Evolutionary conservation across 1,139 yeast species (phyloP).

Genomic region (Sugiyamaella grinbergsii): DNA sequence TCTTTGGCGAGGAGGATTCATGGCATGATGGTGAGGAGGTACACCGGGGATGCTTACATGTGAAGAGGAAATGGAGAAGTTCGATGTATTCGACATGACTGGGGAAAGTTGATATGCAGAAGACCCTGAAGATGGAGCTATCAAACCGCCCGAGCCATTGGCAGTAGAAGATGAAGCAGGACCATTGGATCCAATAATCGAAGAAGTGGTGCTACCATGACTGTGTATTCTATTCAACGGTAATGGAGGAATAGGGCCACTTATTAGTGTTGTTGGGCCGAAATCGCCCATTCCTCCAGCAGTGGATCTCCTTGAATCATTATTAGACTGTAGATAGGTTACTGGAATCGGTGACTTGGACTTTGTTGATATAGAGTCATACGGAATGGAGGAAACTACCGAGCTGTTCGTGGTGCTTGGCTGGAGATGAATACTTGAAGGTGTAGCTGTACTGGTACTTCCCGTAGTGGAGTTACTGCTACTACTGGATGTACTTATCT

Average conservation of each 20-base stretch:
- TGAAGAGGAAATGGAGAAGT: slow-evolving; percentile 7
- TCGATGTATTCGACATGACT: slow-evolving; percentile 12
- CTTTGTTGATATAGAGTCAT: slow-evolving; percentile 33
- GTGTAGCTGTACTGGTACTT: slow-evolving; percentile 5
- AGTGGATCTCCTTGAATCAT: slow-evolving; percentile 21
- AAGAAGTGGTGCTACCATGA: slow-evolving; percentile 17
- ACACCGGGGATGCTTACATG: not conserved
- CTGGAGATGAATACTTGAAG: slow-evolving; percentile 8
- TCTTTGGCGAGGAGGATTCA: slow-evolving; percentile 11
- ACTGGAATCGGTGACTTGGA: slow-evolving; percentile 36
- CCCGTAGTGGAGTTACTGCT: slow-evolving; percentile 12
- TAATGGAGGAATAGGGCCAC: slow-evolving; percentile 37
- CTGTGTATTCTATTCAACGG: slow-evolving; percentile 28
- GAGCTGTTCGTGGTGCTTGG: slow-evolving; percentile 11
- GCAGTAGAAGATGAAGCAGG: slow-evolving; percentile 14
- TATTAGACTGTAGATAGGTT: slow-evolving; percentile 33
- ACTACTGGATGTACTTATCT: slow-evolving; percentile 13
- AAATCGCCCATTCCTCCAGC: slow-evolving; percentile 17
- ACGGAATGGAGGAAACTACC: slow-evolving; percentile 30
- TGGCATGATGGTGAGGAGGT: slow-evolving; percentile 4
- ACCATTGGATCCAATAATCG: slow-evolving; percentile 1
- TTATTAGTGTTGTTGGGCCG: slow-evolving; percentile 32
- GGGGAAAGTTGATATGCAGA: slow-evolving; percentile 15
- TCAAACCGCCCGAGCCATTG: not conserved
- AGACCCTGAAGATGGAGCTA: slow-evolving; percentile 2